phyloP scores from a whole-genome alignment of 108 stramenopile genomes.

The Epithemia pelagica region DNA sequence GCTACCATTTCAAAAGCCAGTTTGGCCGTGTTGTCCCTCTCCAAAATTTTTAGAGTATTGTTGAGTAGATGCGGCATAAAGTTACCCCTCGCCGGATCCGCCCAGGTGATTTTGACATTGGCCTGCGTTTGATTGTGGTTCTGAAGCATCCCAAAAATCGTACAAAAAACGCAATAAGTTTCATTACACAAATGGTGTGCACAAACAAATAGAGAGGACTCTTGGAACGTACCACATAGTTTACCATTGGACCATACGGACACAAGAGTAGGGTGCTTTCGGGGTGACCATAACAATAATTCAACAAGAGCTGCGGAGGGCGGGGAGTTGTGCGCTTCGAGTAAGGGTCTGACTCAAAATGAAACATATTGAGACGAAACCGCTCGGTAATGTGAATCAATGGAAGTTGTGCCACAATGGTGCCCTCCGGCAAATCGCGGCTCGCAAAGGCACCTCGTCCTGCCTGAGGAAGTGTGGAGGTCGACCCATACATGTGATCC shows the following conservation, averaged over 20 bases:
- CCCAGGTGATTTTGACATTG: conserved; percentile 40
- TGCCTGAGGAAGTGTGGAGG: conserved; percentile 26
- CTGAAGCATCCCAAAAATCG: no score
- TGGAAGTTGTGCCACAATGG: conserved; percentile 36
- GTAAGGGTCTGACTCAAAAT: not conserved
- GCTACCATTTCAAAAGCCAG: conserved; percentile 48
- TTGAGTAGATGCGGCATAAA: conserved; percentile 19
- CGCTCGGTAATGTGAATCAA: conserved; percentile 40
- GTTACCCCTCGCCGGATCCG: conserved; percentile 12
- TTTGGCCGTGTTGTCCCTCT: conserved; percentile 4
- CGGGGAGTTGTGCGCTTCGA: not conserved
- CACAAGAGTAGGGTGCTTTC: conserved; percentile 56
- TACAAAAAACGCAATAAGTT: no score
- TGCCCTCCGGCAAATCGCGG: conserved; percentile 22
- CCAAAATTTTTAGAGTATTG: conserved; percentile 14
- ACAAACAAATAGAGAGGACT: no score
- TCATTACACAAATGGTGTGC: no score
- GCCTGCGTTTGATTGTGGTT: conserved; percentile 43
- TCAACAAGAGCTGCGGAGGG: conserved; percentile 27
- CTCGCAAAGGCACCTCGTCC: conserved; percentile 54
- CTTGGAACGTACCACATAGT: not conserved
- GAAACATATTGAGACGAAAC: conserved; percentile 26
- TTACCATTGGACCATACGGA: conserved; percentile 41
- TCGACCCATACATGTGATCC: conserved; percentile 28
- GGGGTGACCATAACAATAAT: conserved; percentile 66